These are phyloP conservation scores for Salix koriyanagi DNA, from an alignment of 345 rosid species.

Conservation along the genomic window DNA sequence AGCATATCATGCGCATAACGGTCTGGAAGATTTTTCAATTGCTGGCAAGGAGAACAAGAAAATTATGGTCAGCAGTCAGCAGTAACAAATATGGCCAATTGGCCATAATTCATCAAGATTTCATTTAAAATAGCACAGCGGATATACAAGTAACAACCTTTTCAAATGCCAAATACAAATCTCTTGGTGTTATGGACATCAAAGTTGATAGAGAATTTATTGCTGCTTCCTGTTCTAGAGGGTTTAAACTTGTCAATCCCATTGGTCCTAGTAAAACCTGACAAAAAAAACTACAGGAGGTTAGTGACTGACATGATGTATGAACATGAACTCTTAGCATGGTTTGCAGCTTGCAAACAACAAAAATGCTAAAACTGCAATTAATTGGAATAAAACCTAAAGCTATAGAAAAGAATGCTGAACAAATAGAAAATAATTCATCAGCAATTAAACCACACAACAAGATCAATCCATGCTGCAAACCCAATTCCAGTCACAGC, in stretches of 20 bases:
- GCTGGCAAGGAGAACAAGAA: constrained; percentile 41
- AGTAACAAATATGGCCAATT: background rate
- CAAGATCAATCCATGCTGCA: too few relatives aligned
- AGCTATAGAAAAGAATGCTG: background rate
- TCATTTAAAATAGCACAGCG: background rate
- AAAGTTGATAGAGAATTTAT: constrained; percentile 62
- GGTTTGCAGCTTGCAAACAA: too few relatives aligned
- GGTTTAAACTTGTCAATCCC: constrained; percentile 74
- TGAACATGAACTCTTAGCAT: background rate
- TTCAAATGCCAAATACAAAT: constrained; percentile 63
- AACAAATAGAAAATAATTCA: too few relatives aligned
- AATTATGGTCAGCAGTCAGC: constrained; percentile 18
- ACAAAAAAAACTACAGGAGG: constrained; percentile 7
- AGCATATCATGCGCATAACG: constrained; percentile 72
- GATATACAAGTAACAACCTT: constrained; percentile 40
- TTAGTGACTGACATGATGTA: background rate
- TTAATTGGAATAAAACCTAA: background rate
- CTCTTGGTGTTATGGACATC: constrained; percentile 73
- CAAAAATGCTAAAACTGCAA: background rate
- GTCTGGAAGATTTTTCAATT: constrained; percentile 62
- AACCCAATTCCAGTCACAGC: too few relatives aligned
- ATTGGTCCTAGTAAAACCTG: constrained; percentile 70
- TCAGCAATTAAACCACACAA: too few relatives aligned
- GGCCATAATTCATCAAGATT: background rate
- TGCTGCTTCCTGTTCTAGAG: constrained; percentile 67